phyloP scores from a whole-genome alignment of 2,329 filamentous ascomycete genomes.

The Penicillium sp. region DNA sequence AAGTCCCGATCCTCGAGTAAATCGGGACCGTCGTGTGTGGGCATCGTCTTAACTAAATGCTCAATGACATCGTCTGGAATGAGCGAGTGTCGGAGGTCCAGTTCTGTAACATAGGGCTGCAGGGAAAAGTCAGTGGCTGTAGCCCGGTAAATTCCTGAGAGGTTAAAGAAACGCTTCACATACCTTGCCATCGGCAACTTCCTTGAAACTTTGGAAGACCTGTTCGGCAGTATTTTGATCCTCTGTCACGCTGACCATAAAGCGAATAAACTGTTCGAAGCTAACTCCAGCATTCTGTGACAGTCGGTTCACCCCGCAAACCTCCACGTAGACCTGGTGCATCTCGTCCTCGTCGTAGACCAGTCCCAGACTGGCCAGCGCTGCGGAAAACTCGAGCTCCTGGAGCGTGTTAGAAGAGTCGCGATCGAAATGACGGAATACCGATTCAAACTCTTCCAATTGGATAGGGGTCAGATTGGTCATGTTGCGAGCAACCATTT shows the following conservation, averaged over 20 bases:
- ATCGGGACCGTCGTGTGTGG: slow-evolving; percentile 77
- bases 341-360: slow-evolving; percentile 98
- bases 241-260: slow-evolving; percentile 99
- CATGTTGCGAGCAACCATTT: slow-evolving; percentile 97
- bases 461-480: slow-evolving; percentile 98
- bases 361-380: slow-evolving; percentile 87
- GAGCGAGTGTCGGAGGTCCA: slow-evolving; percentile 89
- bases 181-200: slow-evolving; percentile 93
- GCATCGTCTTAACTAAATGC: slow-evolving; percentile 83
- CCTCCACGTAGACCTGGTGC: slow-evolving; percentile 89
- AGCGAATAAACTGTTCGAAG: slow-evolving; percentile 98
- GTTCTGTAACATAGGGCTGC: slow-evolving; percentile 90
- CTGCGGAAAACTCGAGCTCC: slow-evolving; percentile 93
- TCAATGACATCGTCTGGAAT: slow-evolving; percentile 98
- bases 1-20: slow-evolving; percentile 78
- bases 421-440: slow-evolving; percentile 96
- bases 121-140: slow-evolving; percentile 6
- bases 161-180: slow-evolving; percentile 16
- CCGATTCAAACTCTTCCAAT: slow-evolving; percentile 95
- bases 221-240: slow-evolving; percentile 99
- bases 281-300: slow-evolving; percentile 68
- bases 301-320: slow-evolving; percentile 61
- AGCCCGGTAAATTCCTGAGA: background rate
- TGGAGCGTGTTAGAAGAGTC: slow-evolving; percentile 86
- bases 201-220: slow-evolving; percentile 95